Conservation (phyloP, 2,329 filamentous ascomycete species). For the Purpureocillium lavendulum region DNA sequence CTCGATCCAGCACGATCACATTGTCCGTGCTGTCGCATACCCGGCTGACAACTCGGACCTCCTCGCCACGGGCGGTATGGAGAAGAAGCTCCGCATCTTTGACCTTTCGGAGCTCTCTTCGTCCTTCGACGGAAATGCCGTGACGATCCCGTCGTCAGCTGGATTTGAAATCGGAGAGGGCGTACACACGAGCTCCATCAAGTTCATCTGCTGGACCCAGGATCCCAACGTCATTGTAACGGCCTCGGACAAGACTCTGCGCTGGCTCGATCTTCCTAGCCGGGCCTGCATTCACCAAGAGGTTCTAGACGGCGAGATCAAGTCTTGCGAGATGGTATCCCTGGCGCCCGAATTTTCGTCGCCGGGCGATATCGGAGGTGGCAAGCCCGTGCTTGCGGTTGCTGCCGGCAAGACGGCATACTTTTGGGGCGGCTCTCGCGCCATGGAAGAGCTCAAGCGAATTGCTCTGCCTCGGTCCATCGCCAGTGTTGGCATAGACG, state of each 20-base stretch:
- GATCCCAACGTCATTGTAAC: conserved; percentile 86
- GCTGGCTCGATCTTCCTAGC: conserved; percentile 87
- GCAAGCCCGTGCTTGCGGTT: conserved; percentile 69
- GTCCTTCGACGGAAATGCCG: conserved; percentile 26
- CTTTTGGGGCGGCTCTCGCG: conserved; percentile 74
- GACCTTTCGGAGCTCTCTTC: conserved; percentile 60
- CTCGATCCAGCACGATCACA: conserved; percentile 86
- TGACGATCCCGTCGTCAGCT: conserved; percentile 48
- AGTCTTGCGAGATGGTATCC: conserved; percentile 81
- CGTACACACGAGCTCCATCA: conserved; percentile 81
- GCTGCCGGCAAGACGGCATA: conserved; percentile 92
- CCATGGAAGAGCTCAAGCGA: conserved; percentile 67
- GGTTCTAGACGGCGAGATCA: conserved; percentile 74
- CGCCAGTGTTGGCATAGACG: conserved; percentile 82
- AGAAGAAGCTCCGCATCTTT: conserved; percentile 94
- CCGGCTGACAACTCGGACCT: conserved; percentile 74
- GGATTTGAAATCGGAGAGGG: conserved; percentile 84
- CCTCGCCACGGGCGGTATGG: conserved; percentile 86
- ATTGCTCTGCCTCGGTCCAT: conserved; percentile 76
- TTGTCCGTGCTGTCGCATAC: conserved; percentile 89
- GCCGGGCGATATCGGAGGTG: conserved; percentile 55
- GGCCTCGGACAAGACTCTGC: conserved; percentile 81
- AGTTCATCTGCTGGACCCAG: conserved; percentile 89
- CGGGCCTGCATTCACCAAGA: conserved; percentile 69
- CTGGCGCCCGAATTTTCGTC: conserved; percentile 52